These are phyloP conservation scores for Fistulinella cinereoalba DNA, from an alignment of 1,284 basidiomycete species.

Conservation along the genomic window DNA sequence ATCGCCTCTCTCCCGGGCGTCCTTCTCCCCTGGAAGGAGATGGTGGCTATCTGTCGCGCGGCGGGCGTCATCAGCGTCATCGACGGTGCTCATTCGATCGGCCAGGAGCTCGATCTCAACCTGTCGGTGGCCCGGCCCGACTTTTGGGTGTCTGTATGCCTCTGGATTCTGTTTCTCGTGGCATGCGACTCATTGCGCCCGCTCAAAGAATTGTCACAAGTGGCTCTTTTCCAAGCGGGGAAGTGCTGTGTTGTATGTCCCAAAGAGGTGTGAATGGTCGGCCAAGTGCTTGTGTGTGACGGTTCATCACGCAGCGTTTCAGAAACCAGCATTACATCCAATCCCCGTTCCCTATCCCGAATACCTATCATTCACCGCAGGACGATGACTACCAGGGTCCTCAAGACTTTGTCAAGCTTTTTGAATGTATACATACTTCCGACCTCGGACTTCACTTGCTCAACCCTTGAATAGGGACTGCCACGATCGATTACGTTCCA, in stretches of 20 bases:
- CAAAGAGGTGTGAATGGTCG: slow-evolving; percentile 52
- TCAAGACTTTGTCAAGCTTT: slow-evolving; percentile 54
- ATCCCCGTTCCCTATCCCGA: slow-evolving; percentile 73
- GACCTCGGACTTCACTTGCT: background rate
- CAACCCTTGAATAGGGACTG: slow-evolving; percentile 54
- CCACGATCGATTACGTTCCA: slow-evolving; percentile 59
- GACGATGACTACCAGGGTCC: slow-evolving; percentile 33
- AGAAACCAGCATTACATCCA: slow-evolving; percentile 75
- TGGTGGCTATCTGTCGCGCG: slow-evolving; percentile 68
- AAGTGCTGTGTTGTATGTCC: slow-evolving; percentile 75
- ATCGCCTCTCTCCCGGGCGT: slow-evolving; percentile 73
- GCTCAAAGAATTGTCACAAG: slow-evolving; percentile 72
- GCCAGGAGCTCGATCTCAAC: slow-evolving; percentile 62
- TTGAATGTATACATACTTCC: slow-evolving; percentile 47
- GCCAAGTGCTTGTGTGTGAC: background rate
- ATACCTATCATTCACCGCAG: slow-evolving; percentile 48
- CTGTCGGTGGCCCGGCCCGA: slow-evolving; percentile 62
- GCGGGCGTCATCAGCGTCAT: slow-evolving; percentile 69
- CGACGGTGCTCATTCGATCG: slow-evolving; percentile 85
- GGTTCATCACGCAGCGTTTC: background rate
- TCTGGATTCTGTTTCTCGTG: background rate
- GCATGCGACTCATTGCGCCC: background rate
- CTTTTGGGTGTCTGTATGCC: slow-evolving; percentile 74
- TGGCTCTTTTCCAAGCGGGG: slow-evolving; percentile 78
- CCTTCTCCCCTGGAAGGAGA: slow-evolving; percentile 75